phyloP scores from a whole-genome alignment of 2,329 filamentous ascomycete species.

The Pyrenochaeta sp. region DNA sequence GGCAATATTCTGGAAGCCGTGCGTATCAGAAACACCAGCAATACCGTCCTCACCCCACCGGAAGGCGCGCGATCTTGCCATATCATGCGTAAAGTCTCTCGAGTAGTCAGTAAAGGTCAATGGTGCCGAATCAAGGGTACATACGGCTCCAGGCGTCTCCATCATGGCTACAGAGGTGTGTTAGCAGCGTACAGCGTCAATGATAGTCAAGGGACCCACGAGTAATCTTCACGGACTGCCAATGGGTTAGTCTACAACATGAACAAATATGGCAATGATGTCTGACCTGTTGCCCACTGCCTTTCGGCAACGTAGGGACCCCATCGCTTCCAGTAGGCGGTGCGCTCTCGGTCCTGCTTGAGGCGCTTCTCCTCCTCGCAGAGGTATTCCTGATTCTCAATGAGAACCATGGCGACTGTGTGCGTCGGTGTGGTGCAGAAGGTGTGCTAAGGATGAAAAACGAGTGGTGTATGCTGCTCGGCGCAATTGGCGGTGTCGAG shows the following conservation, averaged over 20 bases:
- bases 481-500: slow-evolving; percentile 34
- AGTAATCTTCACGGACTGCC: slow-evolving; percentile 89
- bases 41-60: slow-evolving; percentile 98
- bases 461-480: slow-evolving; percentile 19
- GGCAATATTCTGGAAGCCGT: slow-evolving; percentile 89
- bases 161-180: slow-evolving; percentile 64
- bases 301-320: slow-evolving; percentile 92
- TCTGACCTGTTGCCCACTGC: slow-evolving; percentile 90
- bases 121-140: slow-evolving; percentile 48
- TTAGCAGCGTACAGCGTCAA: slow-evolving; percentile 32
- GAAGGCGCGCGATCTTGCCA: slow-evolving; percentile 86
- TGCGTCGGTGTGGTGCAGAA: slow-evolving; percentile 15
- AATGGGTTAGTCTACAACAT: slow-evolving; percentile 36
- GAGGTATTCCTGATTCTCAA: slow-evolving; percentile 86
- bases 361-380: slow-evolving; percentile 91
- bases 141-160: slow-evolving; percentile 96
- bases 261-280: neutral
- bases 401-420: slow-evolving; percentile 75
- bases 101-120: slow-evolving; percentile 33
- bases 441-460: slow-evolving; percentile 10
- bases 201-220: slow-evolving; percentile 57
- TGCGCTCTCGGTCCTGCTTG: slow-evolving; percentile 81
- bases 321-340: slow-evolving; percentile 98
- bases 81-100: slow-evolving; percentile 90
- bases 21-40: slow-evolving; percentile 91